Evolutionary conservation across 1,139 yeast species (phyloP).

Genomic region (Blastobotrys illinoisensis): DNA sequence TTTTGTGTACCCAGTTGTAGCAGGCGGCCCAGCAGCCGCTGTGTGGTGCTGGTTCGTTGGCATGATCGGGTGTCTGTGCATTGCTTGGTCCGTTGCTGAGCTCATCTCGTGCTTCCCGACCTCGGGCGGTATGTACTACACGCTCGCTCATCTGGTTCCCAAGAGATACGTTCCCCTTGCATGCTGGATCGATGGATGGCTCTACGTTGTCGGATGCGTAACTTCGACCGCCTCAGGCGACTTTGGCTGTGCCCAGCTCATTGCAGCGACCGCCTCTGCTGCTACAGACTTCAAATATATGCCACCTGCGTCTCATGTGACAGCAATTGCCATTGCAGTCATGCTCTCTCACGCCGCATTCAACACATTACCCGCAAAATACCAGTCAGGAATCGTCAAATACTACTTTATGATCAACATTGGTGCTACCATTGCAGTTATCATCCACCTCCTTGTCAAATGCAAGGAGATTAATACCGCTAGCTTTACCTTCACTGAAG

Average conservation of each 20-base stretch:
- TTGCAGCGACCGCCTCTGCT: constrained; percentile 38
- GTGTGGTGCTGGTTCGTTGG: constrained; percentile 44
- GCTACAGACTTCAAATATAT: constrained; percentile 33
- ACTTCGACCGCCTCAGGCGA: constrained; percentile 37
- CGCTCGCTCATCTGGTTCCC: constrained; percentile 52
- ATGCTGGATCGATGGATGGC: constrained; percentile 43
- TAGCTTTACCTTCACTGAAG: constrained; percentile 25
- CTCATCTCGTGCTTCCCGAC: constrained; percentile 62
- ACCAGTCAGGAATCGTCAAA: constrained; percentile 37
- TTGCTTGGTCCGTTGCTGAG: constrained; percentile 53
- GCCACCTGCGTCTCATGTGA: constrained; percentile 37
- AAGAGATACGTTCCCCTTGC: constrained; percentile 42
- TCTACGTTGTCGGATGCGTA: constrained; percentile 38
- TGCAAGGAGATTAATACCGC: constrained; percentile 24
- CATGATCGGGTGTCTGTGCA: constrained; percentile 41
- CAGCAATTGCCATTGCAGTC: constrained; percentile 40
- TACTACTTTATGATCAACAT: constrained; percentile 39
- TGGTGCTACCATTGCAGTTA: constrained; percentile 35
- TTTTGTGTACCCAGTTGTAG: constrained; percentile 41
- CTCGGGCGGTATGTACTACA: constrained; percentile 56
- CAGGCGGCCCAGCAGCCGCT: constrained; percentile 46
- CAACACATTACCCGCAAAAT: constrained; percentile 39
- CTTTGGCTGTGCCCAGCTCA: constrained; percentile 34
- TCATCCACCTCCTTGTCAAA: constrained; percentile 25
- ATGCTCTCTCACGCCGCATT: constrained; percentile 36